These are phyloP conservation scores for Sphaerosporella brunnea DNA, from an alignment of 495 filamentous ascomycete genomes.

Conservation along the genomic window DNA sequence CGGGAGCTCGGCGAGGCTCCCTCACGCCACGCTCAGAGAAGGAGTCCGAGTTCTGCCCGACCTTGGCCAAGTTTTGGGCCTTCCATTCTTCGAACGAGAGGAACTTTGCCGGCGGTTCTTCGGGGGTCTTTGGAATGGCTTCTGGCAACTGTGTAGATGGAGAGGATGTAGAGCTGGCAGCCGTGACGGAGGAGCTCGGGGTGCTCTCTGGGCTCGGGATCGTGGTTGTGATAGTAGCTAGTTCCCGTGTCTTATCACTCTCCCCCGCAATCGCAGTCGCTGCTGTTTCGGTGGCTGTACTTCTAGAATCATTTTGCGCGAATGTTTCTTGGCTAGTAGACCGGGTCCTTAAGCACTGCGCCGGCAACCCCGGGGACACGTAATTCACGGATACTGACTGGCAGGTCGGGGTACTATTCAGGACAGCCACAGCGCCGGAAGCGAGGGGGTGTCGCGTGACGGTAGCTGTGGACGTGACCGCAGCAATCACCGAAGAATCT, in stretches of 20 bases:
- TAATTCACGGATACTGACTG: constrained; percentile 57
- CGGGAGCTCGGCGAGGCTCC: constrained; percentile 29
- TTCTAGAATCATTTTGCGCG: too few species aligned
- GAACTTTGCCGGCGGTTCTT: constrained; percentile 63
- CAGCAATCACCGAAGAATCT: neutral
- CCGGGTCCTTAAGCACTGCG: constrained; percentile 48
- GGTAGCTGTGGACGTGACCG: neutral
- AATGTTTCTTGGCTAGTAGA: constrained; percentile 12
- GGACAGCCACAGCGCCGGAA: neutral
- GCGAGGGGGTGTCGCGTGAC: constrained; percentile 10
- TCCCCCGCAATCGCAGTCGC: too few species aligned
- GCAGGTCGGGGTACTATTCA: constrained; percentile 32
- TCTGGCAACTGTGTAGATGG: too few species aligned
- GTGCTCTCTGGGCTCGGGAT: too few species aligned
- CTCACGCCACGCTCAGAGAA: constrained; percentile 37
- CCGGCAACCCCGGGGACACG: constrained; percentile 59
- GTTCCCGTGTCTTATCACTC: too few species aligned
- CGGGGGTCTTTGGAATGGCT: constrained; percentile 24
- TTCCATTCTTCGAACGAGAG: constrained; percentile 99
- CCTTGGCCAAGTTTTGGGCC: constrained; percentile 73
- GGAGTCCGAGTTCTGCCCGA: constrained; percentile 64
- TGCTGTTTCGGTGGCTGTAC: too few species aligned
- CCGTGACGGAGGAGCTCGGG: too few species aligned
- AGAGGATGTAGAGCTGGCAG: too few species aligned
- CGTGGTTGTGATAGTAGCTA: too few species aligned